Evolutionary conservation across 805 yeast genomes (phyloP), one percentile per base, ranked within the genome.

Genomic region (Sporopachydermia lactativora): DNA sequence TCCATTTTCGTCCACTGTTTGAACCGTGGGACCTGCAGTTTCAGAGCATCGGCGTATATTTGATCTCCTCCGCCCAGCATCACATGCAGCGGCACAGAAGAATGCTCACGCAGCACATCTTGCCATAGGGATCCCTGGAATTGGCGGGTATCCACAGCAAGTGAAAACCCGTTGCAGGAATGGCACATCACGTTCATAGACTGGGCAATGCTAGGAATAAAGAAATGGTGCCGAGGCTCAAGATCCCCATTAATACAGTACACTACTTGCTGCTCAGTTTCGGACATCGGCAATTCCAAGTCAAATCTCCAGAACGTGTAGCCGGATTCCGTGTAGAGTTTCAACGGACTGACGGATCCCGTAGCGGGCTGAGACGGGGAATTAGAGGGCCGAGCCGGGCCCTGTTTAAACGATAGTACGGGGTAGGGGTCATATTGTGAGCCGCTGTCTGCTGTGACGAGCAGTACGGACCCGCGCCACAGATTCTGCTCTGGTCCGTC

Each of bases 1-100:
- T 64, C 67, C 45, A 73, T 75, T 18, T 64, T 53, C 18, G 74
- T 56, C 95, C 96, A 86, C 19, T 71, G 55, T 44, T 67, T 56
- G 49, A 81, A 72, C n/a, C 31, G 8, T 24, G 31, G 31, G n/a
- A 24, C 31, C 19, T 64, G 59, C 28, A 62, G 47, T 56, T 80
- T 81, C 49, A 89, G 75, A 1, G 84, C 68, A 59, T 89, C 98
- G 40, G 88, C 76, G 57, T 89, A 89, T 39, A 89, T 70, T 61
- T 89, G 98, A 60, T 89, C 98, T 19, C 98, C 98, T 40, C 97
- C 97, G 18, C 97, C 97, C 18, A 92, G 64, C 94, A 89, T 88
- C 3, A 85, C 96, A 57, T 89, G 96, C 59, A 84, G 84, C 35
- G 68, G 72, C 34, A 67, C 63, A 4, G 57, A 49, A 14, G 63